These are phyloP conservation scores for Leucoagaricus sp. DNA, from an alignment of 1,284 basidiomycete species.

Conservation along the genomic window DNA sequence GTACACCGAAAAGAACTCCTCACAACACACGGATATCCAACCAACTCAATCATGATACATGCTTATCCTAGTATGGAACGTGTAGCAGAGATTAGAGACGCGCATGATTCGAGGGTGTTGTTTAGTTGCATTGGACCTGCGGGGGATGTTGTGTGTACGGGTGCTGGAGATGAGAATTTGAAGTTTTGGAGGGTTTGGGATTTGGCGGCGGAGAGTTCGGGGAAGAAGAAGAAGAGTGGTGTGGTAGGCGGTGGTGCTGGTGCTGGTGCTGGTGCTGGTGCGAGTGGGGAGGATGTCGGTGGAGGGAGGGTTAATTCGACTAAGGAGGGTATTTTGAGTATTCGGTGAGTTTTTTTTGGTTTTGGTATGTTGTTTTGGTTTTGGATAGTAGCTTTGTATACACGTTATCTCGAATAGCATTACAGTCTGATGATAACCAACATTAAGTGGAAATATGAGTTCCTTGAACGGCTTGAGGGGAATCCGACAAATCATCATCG, in stretches of 20 bases:
- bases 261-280: neutral
- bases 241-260: constrained; percentile 15
- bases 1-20: constrained; percentile 90
- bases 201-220: constrained; percentile 38
- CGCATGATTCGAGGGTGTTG: constrained; percentile 88
- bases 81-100: constrained; percentile 87
- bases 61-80: constrained; percentile 71
- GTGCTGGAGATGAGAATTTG: constrained; percentile 91
- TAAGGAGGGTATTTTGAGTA: constrained; percentile 39
- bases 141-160: constrained; percentile 88
- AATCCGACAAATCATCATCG: no score
- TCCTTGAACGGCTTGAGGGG: no score
- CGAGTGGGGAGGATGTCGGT: constrained; percentile 27
- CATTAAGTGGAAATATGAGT: no score
- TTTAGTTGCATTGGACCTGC: constrained; percentile 85
- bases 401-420: no score
- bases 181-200: constrained; percentile 92
- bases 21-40: constrained; percentile 92
- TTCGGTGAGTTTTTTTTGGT: constrained; percentile 24
- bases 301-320: constrained; percentile 40
- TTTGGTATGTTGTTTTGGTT: neutral
- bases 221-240: constrained; percentile 47
- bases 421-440: no score
- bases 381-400: no score
- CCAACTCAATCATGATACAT: constrained; percentile 69